phyloP scores from a whole-genome alignment of 2,329 filamentous ascomycete genomes.

The Dactylonectria macrodidyma region DNA sequence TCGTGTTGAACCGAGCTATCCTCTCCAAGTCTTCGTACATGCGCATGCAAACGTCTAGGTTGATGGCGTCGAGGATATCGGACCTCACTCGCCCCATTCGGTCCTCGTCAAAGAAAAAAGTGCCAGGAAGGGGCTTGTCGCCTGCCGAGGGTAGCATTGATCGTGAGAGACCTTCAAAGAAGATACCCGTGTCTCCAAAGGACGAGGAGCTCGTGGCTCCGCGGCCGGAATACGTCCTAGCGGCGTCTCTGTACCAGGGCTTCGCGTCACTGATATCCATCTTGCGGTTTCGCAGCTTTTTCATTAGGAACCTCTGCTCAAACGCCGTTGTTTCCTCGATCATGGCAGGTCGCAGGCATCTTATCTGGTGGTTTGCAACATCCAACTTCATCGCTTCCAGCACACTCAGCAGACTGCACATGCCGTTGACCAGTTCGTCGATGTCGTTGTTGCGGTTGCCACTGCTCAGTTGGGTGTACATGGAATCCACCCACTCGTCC shows the following conservation, averaged over 20 bases:
- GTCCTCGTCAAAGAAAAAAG: too few relatives aligned
- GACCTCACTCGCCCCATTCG: slow-evolving; percentile 72
- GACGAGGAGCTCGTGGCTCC: slow-evolving; percentile 54
- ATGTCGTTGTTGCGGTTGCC: too few relatives aligned
- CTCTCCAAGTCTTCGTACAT: too few relatives aligned
- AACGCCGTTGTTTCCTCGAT: slow-evolving; percentile 95
- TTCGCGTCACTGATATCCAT: slow-evolving; percentile 72
- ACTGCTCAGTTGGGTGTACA: too few relatives aligned
- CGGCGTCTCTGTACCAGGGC: slow-evolving; percentile 74
- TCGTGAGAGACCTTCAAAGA: slow-evolving; percentile 71
- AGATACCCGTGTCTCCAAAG: slow-evolving; percentile 72
- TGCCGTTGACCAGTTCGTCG: too few relatives aligned
- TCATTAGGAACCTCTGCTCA: slow-evolving; percentile 87
- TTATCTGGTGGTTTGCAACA: slow-evolving; percentile 96
- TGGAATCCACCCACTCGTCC: too few relatives aligned
- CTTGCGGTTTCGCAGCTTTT: slow-evolving; percentile 77
- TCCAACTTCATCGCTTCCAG: slow-evolving; percentile 98
- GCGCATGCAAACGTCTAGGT: slow-evolving; percentile 75
- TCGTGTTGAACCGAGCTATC: too few relatives aligned
- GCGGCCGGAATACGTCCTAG: slow-evolving; percentile 54
- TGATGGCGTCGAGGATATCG: slow-evolving; percentile 74
- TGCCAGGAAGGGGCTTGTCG: slow-evolving; percentile 66
- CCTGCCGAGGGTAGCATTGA: slow-evolving; percentile 69
- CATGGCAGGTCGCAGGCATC: slow-evolving; percentile 85
- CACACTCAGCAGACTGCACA: slow-evolving; percentile 86